Percentiles rank a stretch among this genome's conserved stretches.
These are phyloP conservation scores for Pseudogymnoascus sp. DNA, from an alignment of 2,329 filamentous ascomycete genomes.

Conservation along the genomic window DNA sequence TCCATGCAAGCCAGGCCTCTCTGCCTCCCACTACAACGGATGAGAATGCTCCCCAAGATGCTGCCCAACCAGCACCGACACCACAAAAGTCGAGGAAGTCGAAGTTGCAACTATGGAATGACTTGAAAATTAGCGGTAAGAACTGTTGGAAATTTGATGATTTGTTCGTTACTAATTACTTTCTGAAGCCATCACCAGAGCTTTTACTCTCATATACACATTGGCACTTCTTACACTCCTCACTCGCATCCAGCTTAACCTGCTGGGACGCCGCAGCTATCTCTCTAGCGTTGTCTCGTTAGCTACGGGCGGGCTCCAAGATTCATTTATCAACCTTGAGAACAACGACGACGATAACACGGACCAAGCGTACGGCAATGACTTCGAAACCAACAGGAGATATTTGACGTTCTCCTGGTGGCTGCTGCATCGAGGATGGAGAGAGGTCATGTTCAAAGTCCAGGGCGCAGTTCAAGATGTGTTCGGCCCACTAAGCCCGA, in stretches of 20 bases:
- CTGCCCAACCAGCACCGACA: slow-evolving; percentile 22
- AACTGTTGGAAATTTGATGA: slow-evolving; percentile 17
- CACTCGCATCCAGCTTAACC: slow-evolving; percentile 91
- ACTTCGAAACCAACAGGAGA: slow-evolving; percentile 91
- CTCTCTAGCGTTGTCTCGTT: slow-evolving; percentile 90
- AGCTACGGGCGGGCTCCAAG: slow-evolving; percentile 63
- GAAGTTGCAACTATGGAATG: slow-evolving; percentile 93
- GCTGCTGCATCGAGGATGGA: slow-evolving; percentile 86
- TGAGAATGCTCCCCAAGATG: slow-evolving; percentile 33
- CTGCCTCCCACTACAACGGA: slow-evolving; percentile 42
- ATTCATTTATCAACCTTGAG: slow-evolving; percentile 64
- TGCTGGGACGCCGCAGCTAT: slow-evolving; percentile 90
- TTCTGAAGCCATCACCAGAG: slow-evolving; percentile 68
- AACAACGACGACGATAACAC: slow-evolving; percentile 85
- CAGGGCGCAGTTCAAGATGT: slow-evolving; percentile 79
- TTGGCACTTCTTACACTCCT: slow-evolving; percentile 82
- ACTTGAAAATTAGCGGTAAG: slow-evolving; percentile 90
- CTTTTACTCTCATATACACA: slow-evolving; percentile 88
- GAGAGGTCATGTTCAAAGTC: slow-evolving; percentile 71
- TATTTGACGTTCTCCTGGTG: slow-evolving; percentile 98
- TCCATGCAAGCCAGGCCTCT: slow-evolving; percentile 71
- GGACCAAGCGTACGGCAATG: slow-evolving; percentile 77
- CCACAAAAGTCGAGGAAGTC: slow-evolving; percentile 53
- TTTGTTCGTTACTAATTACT: slow-evolving; percentile 7
- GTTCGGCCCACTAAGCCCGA: slow-evolving; percentile 80